Conservation (phyloP, 2,329 filamentous ascomycete genomes). For the Acephala macrosclerotiorum region DNA sequence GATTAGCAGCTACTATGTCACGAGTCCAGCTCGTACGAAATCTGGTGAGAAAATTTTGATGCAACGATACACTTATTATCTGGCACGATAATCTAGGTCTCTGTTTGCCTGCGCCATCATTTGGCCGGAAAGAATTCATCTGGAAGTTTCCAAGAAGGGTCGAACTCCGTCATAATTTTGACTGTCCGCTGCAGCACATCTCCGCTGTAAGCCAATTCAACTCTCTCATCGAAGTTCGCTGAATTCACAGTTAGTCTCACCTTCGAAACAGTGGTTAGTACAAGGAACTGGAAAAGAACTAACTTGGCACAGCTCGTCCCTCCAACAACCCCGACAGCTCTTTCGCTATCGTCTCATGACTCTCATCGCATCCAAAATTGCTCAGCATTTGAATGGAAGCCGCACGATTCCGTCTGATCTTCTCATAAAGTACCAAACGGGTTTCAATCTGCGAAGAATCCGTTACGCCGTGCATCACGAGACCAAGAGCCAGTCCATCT, state of each 20-base stretch:
- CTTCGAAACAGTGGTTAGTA: not conserved
- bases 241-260: not conserved
- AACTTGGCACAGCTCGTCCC: conserved; percentile 30
- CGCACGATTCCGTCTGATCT: conserved; percentile 42
- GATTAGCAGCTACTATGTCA: too few species aligned
- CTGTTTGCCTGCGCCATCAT: not conserved
- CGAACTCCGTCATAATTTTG: conserved; percentile 3
- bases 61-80: too few species aligned
- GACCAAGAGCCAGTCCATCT: conserved; percentile 44
- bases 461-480: conserved; percentile 38
- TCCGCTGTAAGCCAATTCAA: not conserved
- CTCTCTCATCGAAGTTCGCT: not conserved
- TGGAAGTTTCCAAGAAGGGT: conserved; percentile 1
- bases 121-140: not conserved
- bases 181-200: not conserved
- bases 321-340: conserved; percentile 43
- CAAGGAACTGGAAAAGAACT: not conserved
- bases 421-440: conserved; percentile 43
- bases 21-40: too few species aligned
- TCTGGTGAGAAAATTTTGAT: too few species aligned
- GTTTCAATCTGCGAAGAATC: conserved; percentile 28
- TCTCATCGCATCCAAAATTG: conserved; percentile 35
- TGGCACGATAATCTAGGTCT: too few species aligned
- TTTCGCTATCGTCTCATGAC: conserved; percentile 24
- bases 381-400: conserved; percentile 49